Percentiles rank a stretch among this genome's conserved stretches.
These are phyloP conservation scores for Parastagonospora nodorum DNA, from an alignment of 2,329 filamentous ascomycete species.

Conservation along the genomic window DNA sequence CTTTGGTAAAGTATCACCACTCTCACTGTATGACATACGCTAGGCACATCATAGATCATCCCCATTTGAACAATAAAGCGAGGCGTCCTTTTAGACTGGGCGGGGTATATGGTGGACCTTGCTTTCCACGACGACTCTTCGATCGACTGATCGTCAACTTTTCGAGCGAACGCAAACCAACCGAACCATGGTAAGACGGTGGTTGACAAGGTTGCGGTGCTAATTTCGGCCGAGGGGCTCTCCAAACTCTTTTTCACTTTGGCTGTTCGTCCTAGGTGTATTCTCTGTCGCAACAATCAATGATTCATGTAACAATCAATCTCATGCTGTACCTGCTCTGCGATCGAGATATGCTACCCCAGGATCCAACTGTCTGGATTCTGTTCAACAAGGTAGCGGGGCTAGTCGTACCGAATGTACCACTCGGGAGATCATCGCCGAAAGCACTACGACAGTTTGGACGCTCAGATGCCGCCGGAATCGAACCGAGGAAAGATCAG, in stretches of 20 bases:
- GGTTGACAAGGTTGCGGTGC: too few species aligned
- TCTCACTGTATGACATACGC: neutral
- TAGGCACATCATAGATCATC: neutral
- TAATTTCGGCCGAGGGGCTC: too few species aligned
- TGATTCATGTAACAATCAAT: too few species aligned
- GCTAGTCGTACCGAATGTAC: too few species aligned
- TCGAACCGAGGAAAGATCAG: neutral
- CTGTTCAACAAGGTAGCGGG: too few species aligned
- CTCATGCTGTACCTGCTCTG: too few species aligned
- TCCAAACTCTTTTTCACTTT: too few species aligned
- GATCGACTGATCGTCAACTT: neutral
- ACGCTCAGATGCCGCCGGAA: neutral
- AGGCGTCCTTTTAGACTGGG: slow-evolving; percentile 21
- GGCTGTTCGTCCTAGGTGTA: too few species aligned
- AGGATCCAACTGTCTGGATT: too few species aligned
- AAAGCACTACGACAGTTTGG: too few species aligned
- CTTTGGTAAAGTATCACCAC: neutral
- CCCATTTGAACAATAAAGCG: slow-evolving; percentile 5
- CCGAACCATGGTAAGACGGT: neutral
- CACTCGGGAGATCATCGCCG: too few species aligned
- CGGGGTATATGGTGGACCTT: slow-evolving; percentile 18
- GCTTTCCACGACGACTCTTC: slow-evolving; percentile 1
- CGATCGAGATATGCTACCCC: too few species aligned
- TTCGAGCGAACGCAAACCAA: neutral
- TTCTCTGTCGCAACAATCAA: neutral